phyloP scores from a whole-genome alignment of 805 yeast genomes.

The Pichia nakasei region DNA sequence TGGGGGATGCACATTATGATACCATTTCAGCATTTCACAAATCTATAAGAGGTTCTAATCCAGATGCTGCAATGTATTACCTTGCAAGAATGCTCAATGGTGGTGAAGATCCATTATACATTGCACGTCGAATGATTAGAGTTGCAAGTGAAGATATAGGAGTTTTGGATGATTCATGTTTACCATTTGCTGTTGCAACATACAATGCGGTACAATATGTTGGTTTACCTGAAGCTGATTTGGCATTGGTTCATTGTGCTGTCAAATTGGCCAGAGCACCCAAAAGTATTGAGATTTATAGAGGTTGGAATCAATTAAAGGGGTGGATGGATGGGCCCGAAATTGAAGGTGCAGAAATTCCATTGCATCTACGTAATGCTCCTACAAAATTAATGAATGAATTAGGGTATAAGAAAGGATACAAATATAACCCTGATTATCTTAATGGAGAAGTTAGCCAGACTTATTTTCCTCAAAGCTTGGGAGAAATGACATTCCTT shows the following conservation, averaged over 20 bases:
- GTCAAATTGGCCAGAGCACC: constrained; percentile 80
- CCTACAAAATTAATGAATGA: constrained; percentile 90
- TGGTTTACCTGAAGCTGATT: constrained; percentile 92
- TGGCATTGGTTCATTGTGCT: constrained; percentile 85
- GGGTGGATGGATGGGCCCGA: constrained; percentile 49
- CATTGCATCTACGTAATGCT: constrained; percentile 84
- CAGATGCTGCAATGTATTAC: constrained; percentile 85
- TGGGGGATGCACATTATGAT: constrained; percentile 91
- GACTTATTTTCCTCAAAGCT: constrained; percentile 60
- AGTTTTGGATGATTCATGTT: constrained; percentile 65
- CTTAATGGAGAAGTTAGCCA: constrained; percentile 67
- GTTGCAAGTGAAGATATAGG: constrained; percentile 97
- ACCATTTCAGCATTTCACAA: constrained; percentile 94
- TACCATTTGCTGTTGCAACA: constrained; percentile 81
- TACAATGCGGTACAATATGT: constrained; percentile 82
- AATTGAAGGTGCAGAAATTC: constrained; percentile 55
- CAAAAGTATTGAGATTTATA: constrained; percentile 78
- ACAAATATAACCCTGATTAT: constrained; percentile 83
- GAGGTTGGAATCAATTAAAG: constrained; percentile 69
- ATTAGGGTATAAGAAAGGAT: constrained; percentile 73
- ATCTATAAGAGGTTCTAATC: constrained; percentile 79
- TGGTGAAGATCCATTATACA: constrained; percentile 88
- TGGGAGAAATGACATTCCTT: constrained; percentile 42
- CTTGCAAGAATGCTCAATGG: constrained; percentile 82
- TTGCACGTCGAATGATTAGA: constrained; percentile 84